A percentile compares a stretch with the other conserved stretches of the same genome.
Conservation (phyloP, 2,329 filamentous ascomycete species). For the Paecilomyces sp. region DNA sequence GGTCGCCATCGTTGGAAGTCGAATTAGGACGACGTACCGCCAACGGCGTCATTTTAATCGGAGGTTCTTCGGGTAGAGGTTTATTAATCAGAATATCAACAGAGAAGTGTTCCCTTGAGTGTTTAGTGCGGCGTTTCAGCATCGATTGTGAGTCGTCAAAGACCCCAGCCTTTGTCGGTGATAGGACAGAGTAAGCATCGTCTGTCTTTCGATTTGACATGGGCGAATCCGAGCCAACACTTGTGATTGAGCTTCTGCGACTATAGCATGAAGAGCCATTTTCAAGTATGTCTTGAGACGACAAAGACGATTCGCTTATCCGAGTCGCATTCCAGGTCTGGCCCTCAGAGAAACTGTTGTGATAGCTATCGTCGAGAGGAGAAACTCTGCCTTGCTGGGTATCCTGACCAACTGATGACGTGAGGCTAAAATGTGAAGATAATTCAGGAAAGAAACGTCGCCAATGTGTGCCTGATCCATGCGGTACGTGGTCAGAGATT, state of each 20-base stretch:
- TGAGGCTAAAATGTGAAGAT: conserved; percentile 14
- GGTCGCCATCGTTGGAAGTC: conserved; percentile 1
- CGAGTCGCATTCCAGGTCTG: background rate
- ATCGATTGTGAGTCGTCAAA: conserved; percentile 24
- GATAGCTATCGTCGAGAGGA: background rate
- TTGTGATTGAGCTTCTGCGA: conserved; percentile 25
- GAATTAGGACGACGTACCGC: conserved; percentile 12
- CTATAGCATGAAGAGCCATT: conserved; percentile 30
- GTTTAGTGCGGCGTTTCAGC: conserved; percentile 2
- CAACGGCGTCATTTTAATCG: conserved; percentile 21
- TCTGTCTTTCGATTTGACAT: background rate
- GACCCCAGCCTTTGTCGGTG: conserved; percentile 17
- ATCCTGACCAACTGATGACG: conserved; percentile 14
- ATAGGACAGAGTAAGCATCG: conserved; percentile 18
- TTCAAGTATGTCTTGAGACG: conserved; percentile 19
- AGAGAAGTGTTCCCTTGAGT: conserved; percentile 7
- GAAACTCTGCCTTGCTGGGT: conserved; percentile 1
- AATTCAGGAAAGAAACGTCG: conserved; percentile 24
- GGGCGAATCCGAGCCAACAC: conserved; percentile 20
- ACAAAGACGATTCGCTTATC: conserved; percentile 15
- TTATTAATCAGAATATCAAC: conserved; percentile 28
- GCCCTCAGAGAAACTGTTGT: background rate
- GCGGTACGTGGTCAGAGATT: conserved; percentile 11
- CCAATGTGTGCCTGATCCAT: conserved; percentile 13
- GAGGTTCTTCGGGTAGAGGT: conserved; percentile 32